These are phyloP conservation scores for Petunia hybrid DNA, from an alignment of 305 asterid genomes.

Conservation along the genomic window DNA sequence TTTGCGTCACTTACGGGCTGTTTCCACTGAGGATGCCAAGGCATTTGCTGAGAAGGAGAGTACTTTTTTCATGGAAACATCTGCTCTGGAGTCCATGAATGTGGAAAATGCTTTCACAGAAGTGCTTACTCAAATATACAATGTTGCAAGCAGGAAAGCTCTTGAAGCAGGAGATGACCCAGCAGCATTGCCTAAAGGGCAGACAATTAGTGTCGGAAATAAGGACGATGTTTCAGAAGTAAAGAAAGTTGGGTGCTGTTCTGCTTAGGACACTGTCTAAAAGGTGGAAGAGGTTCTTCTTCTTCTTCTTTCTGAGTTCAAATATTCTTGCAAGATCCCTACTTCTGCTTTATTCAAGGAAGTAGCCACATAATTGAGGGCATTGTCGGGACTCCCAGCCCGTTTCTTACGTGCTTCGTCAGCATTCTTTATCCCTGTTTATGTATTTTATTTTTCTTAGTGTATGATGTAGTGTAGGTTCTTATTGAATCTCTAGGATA, in stretches of 20 bases:
- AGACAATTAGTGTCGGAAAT: slow-evolving; percentile 49
- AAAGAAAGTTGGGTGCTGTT: slow-evolving; percentile 58
- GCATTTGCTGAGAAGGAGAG: slow-evolving; percentile 54
- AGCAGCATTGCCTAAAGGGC: slow-evolving; percentile 49
- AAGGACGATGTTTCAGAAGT: slow-evolving; percentile 54
- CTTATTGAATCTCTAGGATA: slow-evolving; percentile 10
- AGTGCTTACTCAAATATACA: slow-evolving; percentile 51
- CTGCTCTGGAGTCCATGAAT: slow-evolving; percentile 55
- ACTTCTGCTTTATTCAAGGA: slow-evolving; percentile 19
- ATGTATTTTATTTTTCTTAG: slow-evolving; percentile 19
- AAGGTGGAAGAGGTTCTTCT: too few species aligned
- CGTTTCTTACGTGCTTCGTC: neutral
- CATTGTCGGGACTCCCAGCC: too few species aligned
- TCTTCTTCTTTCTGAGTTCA: slow-evolving; percentile 17
- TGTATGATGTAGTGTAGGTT: slow-evolving; percentile 27
- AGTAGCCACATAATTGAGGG: slow-evolving; percentile 12
- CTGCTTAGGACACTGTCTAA: slow-evolving; percentile 43
- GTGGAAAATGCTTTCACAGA: slow-evolving; percentile 60
- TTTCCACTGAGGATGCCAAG: slow-evolving; percentile 50
- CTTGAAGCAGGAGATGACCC: slow-evolving; percentile 52
- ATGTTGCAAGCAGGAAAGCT: slow-evolving; percentile 48
- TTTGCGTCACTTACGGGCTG: slow-evolving; percentile 55
- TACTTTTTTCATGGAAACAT: slow-evolving; percentile 58
- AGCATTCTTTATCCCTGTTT: slow-evolving; percentile 26
- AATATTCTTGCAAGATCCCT: slow-evolving; percentile 5